Base-by-base conservation (phyloP, 1,284 basidiomycete species). In the Fomitopsis schrenkii region DNA sequence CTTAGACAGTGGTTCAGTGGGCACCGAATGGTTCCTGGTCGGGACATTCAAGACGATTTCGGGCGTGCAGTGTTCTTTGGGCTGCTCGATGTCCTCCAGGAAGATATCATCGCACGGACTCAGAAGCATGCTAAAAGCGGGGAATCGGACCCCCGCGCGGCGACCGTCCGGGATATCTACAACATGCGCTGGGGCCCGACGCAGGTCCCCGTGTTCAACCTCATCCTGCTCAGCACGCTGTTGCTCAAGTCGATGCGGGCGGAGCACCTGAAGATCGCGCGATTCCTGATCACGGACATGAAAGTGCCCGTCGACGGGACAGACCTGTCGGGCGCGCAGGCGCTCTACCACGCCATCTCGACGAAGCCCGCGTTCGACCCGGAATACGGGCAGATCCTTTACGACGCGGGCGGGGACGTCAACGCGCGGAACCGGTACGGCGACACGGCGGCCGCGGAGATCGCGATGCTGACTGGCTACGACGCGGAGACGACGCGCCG, bases 371-470 rank as follows among this genome's bases (percentile, higher is more conserved):
- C 69, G 2, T 71, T 77, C 60, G 79, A 80, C 58, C 68, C 74
- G 19, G 76, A 77, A 62, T 77, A 76, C 63, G 78, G 76, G 10
- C 72, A 79, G 63, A 68, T 80, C n/a, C 67, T 80, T 6, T 74
- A 72, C 64, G 75, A 78, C 60, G 78, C 75, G 0, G 79, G 76
- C 9, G 78, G 67, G 9, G 72, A 79, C 57, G 72, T 81, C 45
- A 80, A 77, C 62, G 59, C 68, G 36, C 68, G 75, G 17, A 78
- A 79, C 64, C 68, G 78, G 26, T 77, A 77, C 61, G 77, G 79
- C 1, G 73, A 66, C 46, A 78, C 72, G 0, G 72, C 76, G 10
- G 77, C 73, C 30, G 75, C 78, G 63, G 78, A 80, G 63, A 76
- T 77, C n/a, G 52, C 67, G 5, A 70, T 72, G 64, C 67, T 77